A percentile compares a stretch with the other conserved stretches of the same genome.
These are phyloP conservation scores for Neofusicoccum umdonicola DNA, from an alignment of 2,329 filamentous ascomycete genomes.

Conservation along the genomic window DNA sequence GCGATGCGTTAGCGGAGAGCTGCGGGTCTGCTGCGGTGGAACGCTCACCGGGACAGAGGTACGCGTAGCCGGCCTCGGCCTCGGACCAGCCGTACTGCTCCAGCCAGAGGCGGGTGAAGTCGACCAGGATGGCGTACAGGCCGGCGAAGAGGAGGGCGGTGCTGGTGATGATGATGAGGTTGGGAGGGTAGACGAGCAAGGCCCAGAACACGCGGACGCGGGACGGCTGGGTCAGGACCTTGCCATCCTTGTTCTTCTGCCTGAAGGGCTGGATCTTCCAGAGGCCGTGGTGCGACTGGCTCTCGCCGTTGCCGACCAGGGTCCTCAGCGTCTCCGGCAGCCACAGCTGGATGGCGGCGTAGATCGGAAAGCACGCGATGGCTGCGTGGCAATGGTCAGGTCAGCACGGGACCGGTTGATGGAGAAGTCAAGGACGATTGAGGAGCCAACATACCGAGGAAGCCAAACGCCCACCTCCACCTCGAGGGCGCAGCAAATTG, in stretches of 20 bases:
- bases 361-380: conserved; percentile 27
- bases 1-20: background rate
- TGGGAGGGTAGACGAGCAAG: conserved; percentile 29
- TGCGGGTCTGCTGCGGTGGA: too few relatives aligned
- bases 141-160: conserved; percentile 30
- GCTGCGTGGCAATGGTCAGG: conserved; percentile 9
- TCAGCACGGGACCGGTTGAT: background rate
- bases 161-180: conserved; percentile 31
- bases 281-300: background rate
- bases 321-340: conserved; percentile 49
- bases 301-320: conserved; percentile 44
- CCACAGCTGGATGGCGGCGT: conserved; percentile 34
- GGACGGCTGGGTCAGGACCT: background rate
- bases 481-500: conserved; percentile 32
- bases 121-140: conserved; percentile 29
- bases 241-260: background rate
- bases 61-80: conserved; percentile 36
- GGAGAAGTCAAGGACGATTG: background rate
- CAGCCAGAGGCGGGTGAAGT: conserved; percentile 24
- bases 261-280: conserved; percentile 8
- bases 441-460: conserved; percentile 24
- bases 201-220: background rate
- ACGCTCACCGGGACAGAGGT: conserved; percentile 29
- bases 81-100: conserved; percentile 36
- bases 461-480: conserved; percentile 49